Percentiles rank a stretch among this genome's conserved stretches.
Conservation (phyloP, 495 filamentous ascomycete genomes). For the Cladorrhinum samala region DNA sequence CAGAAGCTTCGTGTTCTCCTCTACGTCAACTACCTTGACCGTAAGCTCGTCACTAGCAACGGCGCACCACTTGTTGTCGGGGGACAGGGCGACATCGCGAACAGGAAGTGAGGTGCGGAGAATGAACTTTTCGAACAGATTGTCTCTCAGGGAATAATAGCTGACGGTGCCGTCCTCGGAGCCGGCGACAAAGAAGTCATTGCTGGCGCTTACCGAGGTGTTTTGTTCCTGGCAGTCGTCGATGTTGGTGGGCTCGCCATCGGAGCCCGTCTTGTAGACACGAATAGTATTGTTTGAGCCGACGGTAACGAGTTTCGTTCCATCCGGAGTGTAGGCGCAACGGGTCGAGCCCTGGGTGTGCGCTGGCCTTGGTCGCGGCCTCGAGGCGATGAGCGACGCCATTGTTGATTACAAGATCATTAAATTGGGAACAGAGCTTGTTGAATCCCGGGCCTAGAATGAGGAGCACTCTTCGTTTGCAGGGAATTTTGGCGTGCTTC, state of each 20-base stretch:
- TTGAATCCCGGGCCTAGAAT: too few species aligned
- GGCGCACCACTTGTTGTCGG: conserved; percentile 80
- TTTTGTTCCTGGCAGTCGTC: conserved; percentile 83
- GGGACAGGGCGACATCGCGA: conserved; percentile 76
- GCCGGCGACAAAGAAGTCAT: conserved; percentile 79
- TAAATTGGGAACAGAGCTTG: conserved; percentile 4
- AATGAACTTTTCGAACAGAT: conserved; percentile 70
- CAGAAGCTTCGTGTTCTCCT: conserved; percentile 67
- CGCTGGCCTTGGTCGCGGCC: conserved; percentile 44
- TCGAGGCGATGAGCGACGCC: conserved; percentile 43
- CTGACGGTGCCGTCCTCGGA: conserved; percentile 92
- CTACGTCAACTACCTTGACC: conserved; percentile 77
- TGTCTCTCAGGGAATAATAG: conserved; percentile 72
- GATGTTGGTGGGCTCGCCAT: conserved; percentile 84
- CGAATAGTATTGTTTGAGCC: conserved; percentile 87
- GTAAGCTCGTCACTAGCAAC: conserved; percentile 95
- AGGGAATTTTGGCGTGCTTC: background rate
- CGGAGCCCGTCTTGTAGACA: conserved; percentile 80
- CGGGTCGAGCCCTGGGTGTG: conserved; percentile 49
- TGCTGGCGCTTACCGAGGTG: conserved; percentile 66
- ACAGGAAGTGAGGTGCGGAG: conserved; percentile 77
- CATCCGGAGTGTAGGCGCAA: conserved; percentile 52
- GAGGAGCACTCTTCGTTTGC: too few species aligned
- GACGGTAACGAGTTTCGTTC: conserved; percentile 64
- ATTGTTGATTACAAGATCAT: conserved; percentile 21